Conservation (phyloP, 208 protist genomes). For the Plasmodiophora brassicae region DNA sequence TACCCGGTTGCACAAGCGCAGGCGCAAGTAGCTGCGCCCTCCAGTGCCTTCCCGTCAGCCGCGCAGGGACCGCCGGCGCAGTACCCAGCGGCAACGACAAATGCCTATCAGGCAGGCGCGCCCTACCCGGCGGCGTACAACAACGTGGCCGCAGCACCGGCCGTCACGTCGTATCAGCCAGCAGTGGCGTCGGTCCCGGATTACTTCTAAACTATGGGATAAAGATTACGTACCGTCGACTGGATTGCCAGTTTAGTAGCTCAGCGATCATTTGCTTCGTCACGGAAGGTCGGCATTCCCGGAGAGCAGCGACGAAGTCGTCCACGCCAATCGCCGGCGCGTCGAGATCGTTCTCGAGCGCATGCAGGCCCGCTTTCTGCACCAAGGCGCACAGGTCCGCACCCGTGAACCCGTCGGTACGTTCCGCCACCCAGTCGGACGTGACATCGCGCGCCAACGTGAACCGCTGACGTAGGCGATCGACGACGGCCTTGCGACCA, state of each 20-base stretch:
- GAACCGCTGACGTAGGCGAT: neutral
- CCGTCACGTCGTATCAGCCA: too few relatives aligned
- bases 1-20: too few relatives aligned
- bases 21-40: too few relatives aligned
- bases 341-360: neutral
- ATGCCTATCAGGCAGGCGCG: too few relatives aligned
- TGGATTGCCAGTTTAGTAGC: neutral
- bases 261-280: neutral
- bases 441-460: neutral
- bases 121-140: too few relatives aligned
- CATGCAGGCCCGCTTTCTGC: constrained; percentile 40
- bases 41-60: too few relatives aligned
- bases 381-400: constrained; percentile 42
- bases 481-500: constrained; percentile 82
- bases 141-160: too few relatives aligned
- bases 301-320: neutral
- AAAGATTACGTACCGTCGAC: too few relatives aligned
- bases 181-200: too few relatives aligned
- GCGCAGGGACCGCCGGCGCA: too few relatives aligned
- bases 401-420: constrained; percentile 42
- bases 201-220: too few relatives aligned
- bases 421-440: neutral
- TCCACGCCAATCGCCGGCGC: neutral
- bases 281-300: neutral
- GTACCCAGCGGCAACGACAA: too few relatives aligned